Conservation (phyloP, 176 grass and related monocot genomes). For the Avena insularis region DNA sequence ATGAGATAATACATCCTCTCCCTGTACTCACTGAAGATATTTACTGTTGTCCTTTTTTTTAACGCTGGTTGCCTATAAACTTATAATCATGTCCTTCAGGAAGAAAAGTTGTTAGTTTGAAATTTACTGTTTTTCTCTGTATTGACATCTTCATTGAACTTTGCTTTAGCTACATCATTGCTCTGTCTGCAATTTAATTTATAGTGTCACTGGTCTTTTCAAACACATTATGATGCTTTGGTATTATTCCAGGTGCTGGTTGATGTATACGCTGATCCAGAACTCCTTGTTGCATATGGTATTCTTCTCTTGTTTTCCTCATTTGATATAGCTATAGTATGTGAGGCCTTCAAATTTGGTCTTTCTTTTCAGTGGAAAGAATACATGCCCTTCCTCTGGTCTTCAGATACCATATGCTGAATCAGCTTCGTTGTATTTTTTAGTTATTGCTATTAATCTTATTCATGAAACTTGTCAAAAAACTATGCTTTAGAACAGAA, state of each 20-base stretch:
- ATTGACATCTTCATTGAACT: not conserved
- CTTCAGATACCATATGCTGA: slow-evolving; percentile 7
- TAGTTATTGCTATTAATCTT: not conserved
- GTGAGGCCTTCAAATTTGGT: slow-evolving; percentile 7
- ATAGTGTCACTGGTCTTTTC: slow-evolving; percentile 16
- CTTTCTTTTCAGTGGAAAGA: slow-evolving; percentile 24
- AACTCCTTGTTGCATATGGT: slow-evolving; percentile 99
- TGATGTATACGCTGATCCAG: slow-evolving; percentile 88
- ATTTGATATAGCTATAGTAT: slow-evolving; percentile 31
- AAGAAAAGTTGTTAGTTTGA: not conserved
- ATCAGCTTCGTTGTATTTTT: not conserved
- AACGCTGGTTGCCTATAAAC: not conserved
- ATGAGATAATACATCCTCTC: slow-evolving; percentile 1
- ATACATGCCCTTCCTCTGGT: not conserved
- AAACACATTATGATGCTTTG: slow-evolving; percentile 31
- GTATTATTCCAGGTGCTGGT: slow-evolving; percentile 78
- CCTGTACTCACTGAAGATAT: not conserved
- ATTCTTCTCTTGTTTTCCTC: slow-evolving; percentile 41
- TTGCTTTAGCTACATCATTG: slow-evolving; percentile 6
- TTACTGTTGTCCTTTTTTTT: not conserved
- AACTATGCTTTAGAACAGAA: not conserved
- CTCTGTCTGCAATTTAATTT: slow-evolving; percentile 5
- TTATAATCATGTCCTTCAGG: slow-evolving; percentile 23
- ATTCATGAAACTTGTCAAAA: slow-evolving; percentile 4
- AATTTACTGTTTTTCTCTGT: slow-evolving; percentile 11